Base-by-base conservation (phyloP, 2,329 filamentous ascomycete species). In the Claviceps purpurea region DNA sequence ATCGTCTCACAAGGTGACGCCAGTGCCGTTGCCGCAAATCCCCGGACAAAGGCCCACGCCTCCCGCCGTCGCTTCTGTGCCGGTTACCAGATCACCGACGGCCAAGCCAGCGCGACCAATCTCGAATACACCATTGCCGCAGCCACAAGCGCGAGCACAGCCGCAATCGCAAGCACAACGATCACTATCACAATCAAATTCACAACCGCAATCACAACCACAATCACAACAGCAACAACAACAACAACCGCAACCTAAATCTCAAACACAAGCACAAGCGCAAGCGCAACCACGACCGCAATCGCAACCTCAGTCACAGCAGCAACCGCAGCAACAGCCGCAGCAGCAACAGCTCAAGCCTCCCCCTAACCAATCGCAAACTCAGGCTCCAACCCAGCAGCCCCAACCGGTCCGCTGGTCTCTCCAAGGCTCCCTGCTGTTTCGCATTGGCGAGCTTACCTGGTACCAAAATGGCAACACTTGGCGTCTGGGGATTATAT, bases 401-500 rank as follows among this genome's bases (percentile, higher is more conserved):
- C 51, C 55, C 24, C 56, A 53, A 22, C 43, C 49, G 10, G 49
- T 59, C 24, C 53, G 54, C 37, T 70, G 68, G 68, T 57, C 60
- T 18, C 55, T 70, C 39, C 64, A 68, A 53, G 57, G 62, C 53
- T 56, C 64, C 16, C 56, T 65, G 3, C 60, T 76, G 8, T 77
- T 75, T 56, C 69, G 73, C 50, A 62, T 66, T 1, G 74, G 74
- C 41, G 74, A 77, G 55, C 62, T 76, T 16, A 71, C 76, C 5
- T 77, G 74, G 74, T 77, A 68, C 53, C 68, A 71, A 55, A 72
- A 73, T 24, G 66, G 66, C 6, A 67, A 63, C 22, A 70, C 71
- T 1, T 77, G 74, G 72, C 70, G 74, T 38, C 64, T 77, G 0
- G 74, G 74, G 5, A 61, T 77, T 49, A 68, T 76, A 53, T 56